Percentiles rank a stretch among this genome's conserved stretches.
phyloP scores from a whole-genome alignment of 163 green algal species.

The Chlorella variabilis region DNA sequence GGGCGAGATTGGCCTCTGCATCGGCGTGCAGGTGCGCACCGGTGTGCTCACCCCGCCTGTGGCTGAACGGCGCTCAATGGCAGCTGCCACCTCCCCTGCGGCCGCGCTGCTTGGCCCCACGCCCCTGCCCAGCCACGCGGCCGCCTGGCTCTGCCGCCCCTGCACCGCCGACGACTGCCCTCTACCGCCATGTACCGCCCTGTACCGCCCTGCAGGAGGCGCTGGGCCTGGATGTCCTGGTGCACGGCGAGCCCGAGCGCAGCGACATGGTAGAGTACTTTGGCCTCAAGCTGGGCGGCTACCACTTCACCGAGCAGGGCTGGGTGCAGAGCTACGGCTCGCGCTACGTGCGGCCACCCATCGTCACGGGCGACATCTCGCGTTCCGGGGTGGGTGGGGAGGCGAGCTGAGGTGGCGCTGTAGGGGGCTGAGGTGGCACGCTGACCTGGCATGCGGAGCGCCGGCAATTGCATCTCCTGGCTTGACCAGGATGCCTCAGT shows the following conservation, averaged over 20 bases:
- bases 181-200: too few relatives aligned
- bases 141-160: too few relatives aligned
- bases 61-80: too few relatives aligned
- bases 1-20: slow-evolving; percentile 77
- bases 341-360: slow-evolving; percentile 89
- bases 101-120: too few relatives aligned
- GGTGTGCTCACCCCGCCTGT: neutral
- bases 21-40: slow-evolving; percentile 60
- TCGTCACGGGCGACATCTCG: slow-evolving; percentile 84
- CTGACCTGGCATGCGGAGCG: too few relatives aligned
- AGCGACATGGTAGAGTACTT: slow-evolving; percentile 95
- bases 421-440: too few relatives aligned
- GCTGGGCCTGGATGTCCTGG: slow-evolving; percentile 89
- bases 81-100: too few relatives aligned
- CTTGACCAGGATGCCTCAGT: too few relatives aligned
- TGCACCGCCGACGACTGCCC: too few relatives aligned
- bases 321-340: slow-evolving; percentile 92
- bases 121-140: too few relatives aligned
- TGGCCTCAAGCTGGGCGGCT: slow-evolving; percentile 84
- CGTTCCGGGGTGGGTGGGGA: slow-evolving; percentile 2
- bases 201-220: slow-evolving; percentile 74
- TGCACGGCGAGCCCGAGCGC: slow-evolving; percentile 93
- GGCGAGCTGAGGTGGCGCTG: too few relatives aligned
- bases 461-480: too few relatives aligned
- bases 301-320: slow-evolving; percentile 71